Percentiles rank a stretch among this genome's conserved stretches.
phyloP scores from a whole-genome alignment of 441 rosid species.

The Brassica hybrid region DNA sequence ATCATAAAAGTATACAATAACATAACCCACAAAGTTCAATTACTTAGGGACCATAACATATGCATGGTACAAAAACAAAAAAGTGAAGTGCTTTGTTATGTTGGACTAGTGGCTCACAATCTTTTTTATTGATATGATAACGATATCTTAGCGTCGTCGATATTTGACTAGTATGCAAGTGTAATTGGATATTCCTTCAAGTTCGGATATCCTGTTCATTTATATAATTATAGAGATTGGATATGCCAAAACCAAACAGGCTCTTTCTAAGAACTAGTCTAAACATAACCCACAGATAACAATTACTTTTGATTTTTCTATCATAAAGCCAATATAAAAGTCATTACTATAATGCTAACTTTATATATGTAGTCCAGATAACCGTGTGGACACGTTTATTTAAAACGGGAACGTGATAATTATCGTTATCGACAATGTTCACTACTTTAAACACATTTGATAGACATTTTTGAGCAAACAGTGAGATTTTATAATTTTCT shows the following conservation, averaged over 20 bases:
- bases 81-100: conserved; percentile 20
- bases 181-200: conserved; percentile 37
- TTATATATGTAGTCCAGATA: conserved; percentile 10
- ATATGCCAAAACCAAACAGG: conserved; percentile 8
- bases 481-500: not conserved
- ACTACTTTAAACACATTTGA: not conserved
- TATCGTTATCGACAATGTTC: not conserved
- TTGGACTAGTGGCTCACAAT: conserved; percentile 31
- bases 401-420: conserved; percentile 2
- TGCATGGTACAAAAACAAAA: not conserved
- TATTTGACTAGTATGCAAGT: conserved; percentile 29
- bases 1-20: not conserved
- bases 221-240: not conserved
- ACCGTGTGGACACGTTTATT: not conserved
- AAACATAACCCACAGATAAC: conserved; percentile 7
- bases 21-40: not conserved
- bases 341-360: not conserved
- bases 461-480: not conserved
- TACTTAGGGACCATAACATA: conserved; percentile 1
- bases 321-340: not conserved
- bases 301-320: conserved; percentile 20
- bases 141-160: conserved; percentile 3
- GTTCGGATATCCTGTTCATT: conserved; percentile 28
- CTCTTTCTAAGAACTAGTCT: conserved; percentile 1
- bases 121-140: conserved; percentile 18